phyloP scores from a whole-genome alignment of 768 basidiomycete species.

The Coprinopsis cinerea region DNA sequence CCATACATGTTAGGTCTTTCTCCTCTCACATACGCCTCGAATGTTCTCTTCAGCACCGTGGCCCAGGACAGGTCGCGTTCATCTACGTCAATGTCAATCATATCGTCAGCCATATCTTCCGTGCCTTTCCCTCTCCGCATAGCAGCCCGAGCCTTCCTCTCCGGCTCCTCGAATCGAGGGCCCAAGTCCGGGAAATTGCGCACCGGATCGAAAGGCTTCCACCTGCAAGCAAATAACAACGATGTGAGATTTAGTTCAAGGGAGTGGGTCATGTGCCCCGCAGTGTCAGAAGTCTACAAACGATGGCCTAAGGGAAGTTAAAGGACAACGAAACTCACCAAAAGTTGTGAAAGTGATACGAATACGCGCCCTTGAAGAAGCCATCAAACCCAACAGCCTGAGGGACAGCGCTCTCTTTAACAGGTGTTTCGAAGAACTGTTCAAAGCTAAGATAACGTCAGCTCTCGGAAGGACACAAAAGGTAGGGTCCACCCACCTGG shows the following conservation, averaged over 20 bases:
- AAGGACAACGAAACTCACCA: slow-evolving; percentile 50
- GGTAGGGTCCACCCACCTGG: slow-evolving; percentile 46
- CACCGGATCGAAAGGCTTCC: slow-evolving; percentile 88
- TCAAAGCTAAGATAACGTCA: slow-evolving; percentile 52
- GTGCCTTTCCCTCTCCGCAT: neutral
- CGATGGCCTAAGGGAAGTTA: neutral
- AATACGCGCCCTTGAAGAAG: slow-evolving; percentile 94
- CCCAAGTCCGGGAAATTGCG: slow-evolving; percentile 98
- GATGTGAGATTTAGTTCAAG: neutral
- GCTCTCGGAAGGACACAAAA: slow-evolving; percentile 6
- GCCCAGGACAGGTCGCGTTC: slow-evolving; percentile 86
- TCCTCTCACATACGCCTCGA: slow-evolving; percentile 87
- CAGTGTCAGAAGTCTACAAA: too few relatives aligned
- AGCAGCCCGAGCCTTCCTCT: slow-evolving; percentile 52
- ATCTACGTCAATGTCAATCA: slow-evolving; percentile 53
- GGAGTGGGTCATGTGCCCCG: neutral
- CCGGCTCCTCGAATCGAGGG: slow-evolving; percentile 66
- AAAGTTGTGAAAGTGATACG: slow-evolving; percentile 94
- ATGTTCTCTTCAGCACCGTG: slow-evolving; percentile 91
- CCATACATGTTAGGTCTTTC: slow-evolving; percentile 96
- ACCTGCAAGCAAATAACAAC: slow-evolving; percentile 52
- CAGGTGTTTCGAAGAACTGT: slow-evolving; percentile 84
- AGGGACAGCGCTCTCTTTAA: slow-evolving; percentile 69
- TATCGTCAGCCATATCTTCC: slow-evolving; percentile 24
- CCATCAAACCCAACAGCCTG: slow-evolving; percentile 88